Conservation (phyloP, 805 yeast genomes). For the Ogataea chonburiensis region DNA sequence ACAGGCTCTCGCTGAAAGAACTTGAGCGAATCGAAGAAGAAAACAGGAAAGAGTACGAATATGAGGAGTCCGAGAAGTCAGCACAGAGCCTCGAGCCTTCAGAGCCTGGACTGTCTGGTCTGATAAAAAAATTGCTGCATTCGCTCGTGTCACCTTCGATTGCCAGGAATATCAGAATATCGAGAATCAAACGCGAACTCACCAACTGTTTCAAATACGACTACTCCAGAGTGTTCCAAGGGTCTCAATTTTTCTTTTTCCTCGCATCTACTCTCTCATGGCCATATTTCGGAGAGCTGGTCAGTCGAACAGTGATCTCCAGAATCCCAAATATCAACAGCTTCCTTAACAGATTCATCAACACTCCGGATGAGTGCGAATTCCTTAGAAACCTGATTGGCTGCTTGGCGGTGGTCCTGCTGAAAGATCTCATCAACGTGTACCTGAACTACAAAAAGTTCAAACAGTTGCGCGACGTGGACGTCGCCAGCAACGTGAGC, state of each 20-base stretch:
- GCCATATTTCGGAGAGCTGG: slow-evolving; percentile 34
- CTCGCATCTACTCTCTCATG: slow-evolving; percentile 32
- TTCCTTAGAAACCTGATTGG: slow-evolving; percentile 38
- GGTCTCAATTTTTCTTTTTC: slow-evolving; percentile 18
- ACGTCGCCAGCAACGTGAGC: slow-evolving; percentile 20
- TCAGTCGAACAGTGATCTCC: slow-evolving; percentile 24
- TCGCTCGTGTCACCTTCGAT: slow-evolving; percentile 12
- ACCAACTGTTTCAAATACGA: slow-evolving; percentile 29
- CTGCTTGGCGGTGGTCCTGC: slow-evolving; percentile 29
- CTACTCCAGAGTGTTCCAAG: slow-evolving; percentile 29
- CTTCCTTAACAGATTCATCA: slow-evolving; percentile 21
- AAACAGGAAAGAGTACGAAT: slow-evolving; percentile 27
- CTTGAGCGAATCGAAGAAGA: slow-evolving; percentile 35
- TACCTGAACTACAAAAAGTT: slow-evolving; percentile 34
- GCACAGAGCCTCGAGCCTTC: slow-evolving; percentile 1
- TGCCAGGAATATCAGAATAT: slow-evolving; percentile 16
- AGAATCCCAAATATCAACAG: slow-evolving; percentile 24
- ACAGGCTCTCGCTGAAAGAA: slow-evolving; percentile 32
- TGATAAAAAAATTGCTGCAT: slow-evolving; percentile 7
- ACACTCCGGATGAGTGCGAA: slow-evolving; percentile 39
- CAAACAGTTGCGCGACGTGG: slow-evolving; percentile 28
- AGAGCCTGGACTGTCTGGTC: slow-evolving; percentile 1
- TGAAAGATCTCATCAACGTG: slow-evolving; percentile 35
- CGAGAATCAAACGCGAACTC: slow-evolving; percentile 30
- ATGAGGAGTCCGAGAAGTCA: slow-evolving; percentile 11